These are phyloP conservation scores for Daldinia eschscholtzii DNA, from an alignment of 2,329 filamentous ascomycete genomes.

Conservation along the genomic window DNA sequence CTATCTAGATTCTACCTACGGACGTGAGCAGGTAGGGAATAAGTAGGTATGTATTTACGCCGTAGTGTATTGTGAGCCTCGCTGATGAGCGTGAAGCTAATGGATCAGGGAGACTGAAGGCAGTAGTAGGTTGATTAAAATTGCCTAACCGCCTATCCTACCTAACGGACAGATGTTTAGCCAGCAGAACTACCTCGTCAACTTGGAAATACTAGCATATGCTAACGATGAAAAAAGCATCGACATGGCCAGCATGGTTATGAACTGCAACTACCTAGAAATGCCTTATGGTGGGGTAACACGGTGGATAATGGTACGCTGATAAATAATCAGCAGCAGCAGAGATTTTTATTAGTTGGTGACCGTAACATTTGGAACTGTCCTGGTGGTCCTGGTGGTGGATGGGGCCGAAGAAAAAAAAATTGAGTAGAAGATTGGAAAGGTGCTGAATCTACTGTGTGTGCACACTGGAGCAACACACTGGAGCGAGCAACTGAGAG, in stretches of 20 bases:
- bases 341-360: constrained; percentile 25
- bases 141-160: background rate
- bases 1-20: background rate
- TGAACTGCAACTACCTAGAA: constrained; percentile 1
- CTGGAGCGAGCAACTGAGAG: constrained; percentile 28
- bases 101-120: background rate
- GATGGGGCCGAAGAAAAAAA: constrained; percentile 4
- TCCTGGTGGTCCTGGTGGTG: constrained; percentile 1
- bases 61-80: background rate
- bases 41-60: background rate
- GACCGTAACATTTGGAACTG: constrained; percentile 22
- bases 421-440: constrained; percentile 1
- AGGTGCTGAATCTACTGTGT: constrained; percentile 26
- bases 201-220: background rate
- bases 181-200: background rate
- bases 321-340: background rate
- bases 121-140: background rate
- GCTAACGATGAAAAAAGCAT: background rate
- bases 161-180: background rate
- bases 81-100: background rate
- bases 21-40: background rate
- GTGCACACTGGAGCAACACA: constrained; percentile 21
- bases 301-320: constrained; percentile 12
- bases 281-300: constrained; percentile 7
- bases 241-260: background rate